phyloP scores from a whole-genome alignment of 140 eudicot genomes.

The Ambrosia hybrid region DNA sequence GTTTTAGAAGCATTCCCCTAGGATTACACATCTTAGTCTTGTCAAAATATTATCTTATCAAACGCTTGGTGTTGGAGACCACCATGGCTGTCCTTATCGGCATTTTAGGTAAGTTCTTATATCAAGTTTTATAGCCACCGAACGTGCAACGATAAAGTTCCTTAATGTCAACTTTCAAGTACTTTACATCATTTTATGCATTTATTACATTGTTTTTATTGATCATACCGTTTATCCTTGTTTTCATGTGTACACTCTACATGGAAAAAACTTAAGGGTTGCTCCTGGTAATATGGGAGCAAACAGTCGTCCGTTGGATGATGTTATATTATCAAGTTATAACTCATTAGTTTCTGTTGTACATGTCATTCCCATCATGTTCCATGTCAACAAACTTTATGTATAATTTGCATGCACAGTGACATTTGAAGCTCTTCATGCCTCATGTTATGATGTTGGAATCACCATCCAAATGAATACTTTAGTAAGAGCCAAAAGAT shows the following conservation, averaged over 20 bases:
- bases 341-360: neutral
- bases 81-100: too few species aligned
- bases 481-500: conserved; percentile 74
- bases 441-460: conserved; percentile 72
- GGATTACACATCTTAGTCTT: conserved; percentile 97
- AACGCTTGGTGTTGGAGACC: conserved; percentile 96
- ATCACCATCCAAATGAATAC: conserved; percentile 94
- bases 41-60: conserved; percentile 83
- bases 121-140: too few species aligned
- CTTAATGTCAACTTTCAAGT: neutral
- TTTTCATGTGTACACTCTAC: conserved; percentile 33
- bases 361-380: neutral
- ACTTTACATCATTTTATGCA: neutral
- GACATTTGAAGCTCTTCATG: conserved; percentile 85
- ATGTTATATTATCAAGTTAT: conserved; percentile 92
- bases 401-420: conserved; percentile 91
- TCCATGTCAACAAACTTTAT: neutral
- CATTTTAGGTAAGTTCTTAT: conserved; percentile 58
- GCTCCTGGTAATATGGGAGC: conserved; percentile 93
- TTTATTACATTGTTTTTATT: neutral
- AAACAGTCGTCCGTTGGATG: conserved; percentile 51
- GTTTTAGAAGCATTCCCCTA: conserved; percentile 12
- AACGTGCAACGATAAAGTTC: neutral
- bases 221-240: neutral
- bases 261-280: conserved; percentile 85